These are phyloP conservation scores for Aeschynomene evenia DNA, from an alignment of 306 rosid species.

Conservation along the genomic window DNA sequence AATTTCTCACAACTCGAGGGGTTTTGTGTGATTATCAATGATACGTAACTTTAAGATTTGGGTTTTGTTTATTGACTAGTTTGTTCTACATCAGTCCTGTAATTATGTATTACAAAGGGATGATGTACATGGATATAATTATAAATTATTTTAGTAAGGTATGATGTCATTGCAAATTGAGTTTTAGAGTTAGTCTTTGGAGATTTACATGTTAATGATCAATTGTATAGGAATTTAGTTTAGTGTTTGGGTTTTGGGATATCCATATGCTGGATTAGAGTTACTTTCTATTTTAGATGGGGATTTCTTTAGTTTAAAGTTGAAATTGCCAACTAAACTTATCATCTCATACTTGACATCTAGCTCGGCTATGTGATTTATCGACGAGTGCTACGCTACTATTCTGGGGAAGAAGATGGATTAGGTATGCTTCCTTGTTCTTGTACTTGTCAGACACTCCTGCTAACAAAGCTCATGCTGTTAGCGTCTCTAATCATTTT, in stretches of 20 bases:
- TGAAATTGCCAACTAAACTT: slow-evolving; percentile 22
- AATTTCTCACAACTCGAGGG: background rate
- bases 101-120: background rate
- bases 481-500: slow-evolving; percentile 14
- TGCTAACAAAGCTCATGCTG: background rate
- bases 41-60: background rate
- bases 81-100: background rate
- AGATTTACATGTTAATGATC: background rate
- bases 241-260: background rate
- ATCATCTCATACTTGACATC: slow-evolving; percentile 20
- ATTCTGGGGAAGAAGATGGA: slow-evolving; percentile 99
- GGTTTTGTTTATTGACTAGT: slow-evolving; percentile 2
- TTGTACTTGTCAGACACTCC: slow-evolving; percentile 4
- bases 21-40: background rate
- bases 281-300: slow-evolving; percentile 15
- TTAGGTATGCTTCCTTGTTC: slow-evolving; percentile 57
- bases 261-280: slow-evolving; percentile 10
- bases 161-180: background rate
- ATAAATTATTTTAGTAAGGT: background rate
- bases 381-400: slow-evolving; percentile 88
- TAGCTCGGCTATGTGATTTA: slow-evolving; percentile 97
- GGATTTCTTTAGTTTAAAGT: slow-evolving; percentile 11
- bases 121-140: background rate
- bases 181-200: slow-evolving; percentile 6
- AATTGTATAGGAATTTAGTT: background rate